Conservation (phyloP, 208 protist genomes). For the Leishmania aethiopica region DNA sequence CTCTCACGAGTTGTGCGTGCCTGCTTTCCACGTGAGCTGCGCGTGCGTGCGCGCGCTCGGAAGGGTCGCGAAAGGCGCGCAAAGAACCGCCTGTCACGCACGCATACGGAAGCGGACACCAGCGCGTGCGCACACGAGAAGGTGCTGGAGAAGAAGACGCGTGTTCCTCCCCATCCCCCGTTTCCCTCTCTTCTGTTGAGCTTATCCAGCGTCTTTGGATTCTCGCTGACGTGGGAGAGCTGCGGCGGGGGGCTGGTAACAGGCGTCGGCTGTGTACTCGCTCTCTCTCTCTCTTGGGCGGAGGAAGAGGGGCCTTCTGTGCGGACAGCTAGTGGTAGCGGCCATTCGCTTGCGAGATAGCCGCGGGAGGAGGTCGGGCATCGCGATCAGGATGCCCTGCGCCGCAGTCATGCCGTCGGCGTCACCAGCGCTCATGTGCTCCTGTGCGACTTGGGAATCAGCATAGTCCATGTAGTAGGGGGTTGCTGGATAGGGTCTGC, state of each 20-base stretch:
- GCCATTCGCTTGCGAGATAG: not conserved
- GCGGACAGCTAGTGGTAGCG: not conserved
- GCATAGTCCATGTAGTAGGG: not conserved
- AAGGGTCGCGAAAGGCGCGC: no score
- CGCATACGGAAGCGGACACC: no score
- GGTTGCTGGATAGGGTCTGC: not conserved
- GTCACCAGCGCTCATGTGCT: not conserved
- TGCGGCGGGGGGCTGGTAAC: slow-evolving; percentile 8
- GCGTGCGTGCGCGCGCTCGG: no score
- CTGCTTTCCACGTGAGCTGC: no score
- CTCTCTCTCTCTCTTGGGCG: not conserved
- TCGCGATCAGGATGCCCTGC: slow-evolving; percentile 1
- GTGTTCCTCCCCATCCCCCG: not conserved
- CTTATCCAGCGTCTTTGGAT: not conserved
- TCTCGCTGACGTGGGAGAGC: not conserved
- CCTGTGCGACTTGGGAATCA: not conserved
- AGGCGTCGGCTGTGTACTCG: slow-evolving; percentile 1
- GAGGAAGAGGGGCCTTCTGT: not conserved
- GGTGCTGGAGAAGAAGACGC: not conserved
- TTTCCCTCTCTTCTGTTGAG: not conserved
- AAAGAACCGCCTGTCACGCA: no score
- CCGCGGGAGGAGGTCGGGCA: not conserved
- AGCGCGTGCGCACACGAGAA: not conserved
- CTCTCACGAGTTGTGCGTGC: no score
- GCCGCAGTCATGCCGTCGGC: not conserved